Evolutionary conservation across 2,329 filamentous ascomycete genomes (phyloP).

Genomic region (Penicillium sp.): DNA sequence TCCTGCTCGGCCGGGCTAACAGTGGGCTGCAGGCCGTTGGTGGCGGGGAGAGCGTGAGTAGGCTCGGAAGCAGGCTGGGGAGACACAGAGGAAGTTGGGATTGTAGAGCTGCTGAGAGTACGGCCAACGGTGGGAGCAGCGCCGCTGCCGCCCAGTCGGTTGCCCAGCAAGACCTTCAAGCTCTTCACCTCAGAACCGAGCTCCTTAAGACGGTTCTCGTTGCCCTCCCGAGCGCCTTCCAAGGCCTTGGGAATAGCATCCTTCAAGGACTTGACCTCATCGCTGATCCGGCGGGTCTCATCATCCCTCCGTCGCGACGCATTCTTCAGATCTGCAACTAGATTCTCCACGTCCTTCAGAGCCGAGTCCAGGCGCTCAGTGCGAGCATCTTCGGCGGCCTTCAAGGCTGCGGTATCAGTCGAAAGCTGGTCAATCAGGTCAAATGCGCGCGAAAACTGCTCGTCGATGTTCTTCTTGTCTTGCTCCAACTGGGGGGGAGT

Average conservation of each 20-base stretch:
- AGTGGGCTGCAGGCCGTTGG: conserved; percentile 35
- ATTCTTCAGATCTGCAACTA: conserved; percentile 79
- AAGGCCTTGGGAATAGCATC: conserved; percentile 87
- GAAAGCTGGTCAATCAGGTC: conserved; percentile 87
- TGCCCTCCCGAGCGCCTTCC: conserved; percentile 81
- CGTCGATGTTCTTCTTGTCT: conserved; percentile 90
- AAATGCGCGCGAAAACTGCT: conserved; percentile 91
- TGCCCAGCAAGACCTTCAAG: conserved; percentile 81
- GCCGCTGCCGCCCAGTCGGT: conserved; percentile 55
- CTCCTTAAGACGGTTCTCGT: conserved; percentile 79
- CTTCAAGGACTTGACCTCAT: conserved; percentile 81
- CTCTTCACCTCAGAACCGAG: conserved; percentile 87
- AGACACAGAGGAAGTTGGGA: conserved; percentile 24
- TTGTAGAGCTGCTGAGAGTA: conserved; percentile 32
- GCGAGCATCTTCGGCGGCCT: conserved; percentile 80
- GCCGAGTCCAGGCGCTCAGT: conserved; percentile 82
- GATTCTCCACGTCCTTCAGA: conserved; percentile 79
- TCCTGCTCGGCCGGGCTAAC: conserved; percentile 36
- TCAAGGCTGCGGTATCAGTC: conserved; percentile 85
- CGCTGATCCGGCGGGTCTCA: conserved; percentile 80
- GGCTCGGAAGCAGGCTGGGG: conserved; percentile 30
- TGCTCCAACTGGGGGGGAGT: conserved; percentile 92
- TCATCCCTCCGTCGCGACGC: conserved; percentile 82
- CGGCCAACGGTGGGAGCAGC: conserved; percentile 39
- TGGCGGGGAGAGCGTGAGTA: conserved; percentile 27